These are phyloP conservation scores for Pseudopithomyces chartarum DNA, from an alignment of 2,329 filamentous ascomycete species.

Conservation along the genomic window DNA sequence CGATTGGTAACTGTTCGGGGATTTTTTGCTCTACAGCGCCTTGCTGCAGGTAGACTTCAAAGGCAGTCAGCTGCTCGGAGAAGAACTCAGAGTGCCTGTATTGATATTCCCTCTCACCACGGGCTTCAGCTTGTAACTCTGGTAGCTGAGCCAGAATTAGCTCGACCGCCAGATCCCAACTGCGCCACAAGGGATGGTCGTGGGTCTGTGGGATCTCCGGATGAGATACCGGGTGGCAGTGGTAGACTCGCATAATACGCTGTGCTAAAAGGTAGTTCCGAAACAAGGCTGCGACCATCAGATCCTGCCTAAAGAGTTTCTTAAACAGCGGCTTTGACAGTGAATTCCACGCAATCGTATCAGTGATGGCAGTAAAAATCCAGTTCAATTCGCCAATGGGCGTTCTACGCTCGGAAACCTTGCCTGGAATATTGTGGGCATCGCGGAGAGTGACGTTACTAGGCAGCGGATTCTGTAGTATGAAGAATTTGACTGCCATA, in stretches of 20 bases:
- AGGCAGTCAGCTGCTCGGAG: conserved; percentile 93
- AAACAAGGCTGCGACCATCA: conserved; percentile 98
- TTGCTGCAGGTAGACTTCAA: conserved; percentile 89
- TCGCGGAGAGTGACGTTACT: conserved; percentile 75
- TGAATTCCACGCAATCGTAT: conserved; percentile 98
- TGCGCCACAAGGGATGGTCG: conserved; percentile 93
- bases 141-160: conserved; percentile 91
- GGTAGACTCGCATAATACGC: conserved; percentile 93
- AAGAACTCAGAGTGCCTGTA: conserved; percentile 97
- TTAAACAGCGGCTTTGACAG: conserved; percentile 89
- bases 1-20: conserved; percentile 93
- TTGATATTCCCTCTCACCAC: conserved; percentile 78
- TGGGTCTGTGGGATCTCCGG: conserved; percentile 93
- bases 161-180: conserved; percentile 96
- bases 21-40: conserved; percentile 84
- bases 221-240: conserved; percentile 91
- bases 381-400: conserved; percentile 96
- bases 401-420: conserved; percentile 89
- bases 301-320: conserved; percentile 94
- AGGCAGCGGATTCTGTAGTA: conserved; percentile 82
- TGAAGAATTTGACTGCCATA: conserved; percentile 95
- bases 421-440: conserved; percentile 86
- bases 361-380: conserved; percentile 99
- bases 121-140: conserved; percentile 75
- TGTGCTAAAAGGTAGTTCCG: conserved; percentile 95